Base-by-base conservation (phyloP, 495 filamentous ascomycete genomes). In the Aspergillus cristatus region DNA sequence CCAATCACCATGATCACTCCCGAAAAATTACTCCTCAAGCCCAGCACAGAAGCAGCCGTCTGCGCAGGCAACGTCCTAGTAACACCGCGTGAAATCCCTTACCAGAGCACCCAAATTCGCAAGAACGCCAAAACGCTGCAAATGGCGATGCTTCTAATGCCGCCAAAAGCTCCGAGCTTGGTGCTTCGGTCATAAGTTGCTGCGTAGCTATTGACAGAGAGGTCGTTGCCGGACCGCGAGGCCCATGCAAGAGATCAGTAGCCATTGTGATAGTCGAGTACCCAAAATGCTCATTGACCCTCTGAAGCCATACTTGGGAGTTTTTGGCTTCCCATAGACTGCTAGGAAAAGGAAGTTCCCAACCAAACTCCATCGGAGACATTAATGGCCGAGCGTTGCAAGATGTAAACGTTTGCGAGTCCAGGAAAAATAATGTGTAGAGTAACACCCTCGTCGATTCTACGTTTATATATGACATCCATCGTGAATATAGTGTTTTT, bases 1-100 rank as follows among this genome's bases (percentile, higher is more conserved):
- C 89, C 90, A 5, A 81, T 97, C 51, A 70, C 74, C 28, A 78
- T 97, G 43, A 71, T 73, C 37, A 88, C 90, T 46, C 89, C 89
- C 0, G 73, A 76, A 14, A 72, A 76, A 40, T 85, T 76, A 13
- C 84, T 95, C 42, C 72, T 94, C 8, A 81, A 76, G 1, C 89
- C 89, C 3, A 86, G 82, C 2, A 73, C 81, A 43, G 76, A 80
- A 40, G 86, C 89, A 2, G 88, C 89, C 1, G 86, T 93, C 0
- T 84, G 91, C 0, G 88, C 84, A 22, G 86, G 86, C 18, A 96
- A 94, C 55, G 51, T 50, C 10, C n/a, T 26, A 26, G 11, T 26
- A 26, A 11, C 24, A 26, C 11, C 24, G 24, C 11, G 24, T 26
- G 11, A 26, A 26, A 11, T 26, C 24, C 6, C 24, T 6, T 6